phyloP scores from a whole-genome alignment of 2,329 filamentous ascomycete genomes.

The Pestalotiopsis sp. region DNA sequence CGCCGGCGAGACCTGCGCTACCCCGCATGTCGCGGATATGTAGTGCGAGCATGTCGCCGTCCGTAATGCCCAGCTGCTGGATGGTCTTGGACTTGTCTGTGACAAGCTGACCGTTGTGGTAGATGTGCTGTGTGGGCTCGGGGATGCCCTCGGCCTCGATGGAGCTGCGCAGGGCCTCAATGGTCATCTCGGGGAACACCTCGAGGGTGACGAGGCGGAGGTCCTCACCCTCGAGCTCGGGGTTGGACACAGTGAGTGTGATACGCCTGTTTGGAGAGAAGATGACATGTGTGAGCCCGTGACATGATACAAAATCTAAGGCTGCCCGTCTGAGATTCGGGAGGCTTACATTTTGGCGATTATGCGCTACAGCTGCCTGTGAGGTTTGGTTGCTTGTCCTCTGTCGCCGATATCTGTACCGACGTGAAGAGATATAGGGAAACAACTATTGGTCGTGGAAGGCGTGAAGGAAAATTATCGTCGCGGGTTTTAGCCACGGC shows the following conservation, averaged over 20 bases:
- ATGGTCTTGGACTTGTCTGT: constrained; percentile 79
- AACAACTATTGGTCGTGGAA: background rate
- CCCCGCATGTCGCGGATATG: constrained; percentile 68
- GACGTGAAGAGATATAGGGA: background rate
- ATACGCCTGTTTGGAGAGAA: constrained; percentile 59
- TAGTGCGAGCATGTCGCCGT: constrained; percentile 91
- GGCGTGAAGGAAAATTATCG: background rate
- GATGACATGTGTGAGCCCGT: constrained; percentile 7
- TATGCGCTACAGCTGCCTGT: background rate
- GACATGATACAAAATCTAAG: constrained; percentile 4
- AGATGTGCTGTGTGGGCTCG: constrained; percentile 76
- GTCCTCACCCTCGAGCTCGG: constrained; percentile 62
- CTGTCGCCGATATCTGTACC: background rate
- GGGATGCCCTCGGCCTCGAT: constrained; percentile 83
- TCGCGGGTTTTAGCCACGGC: background rate
- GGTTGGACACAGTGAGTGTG: constrained; percentile 72
- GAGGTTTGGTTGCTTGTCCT: background rate
- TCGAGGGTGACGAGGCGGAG: constrained; percentile 66
- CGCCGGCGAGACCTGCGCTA: constrained; percentile 40
- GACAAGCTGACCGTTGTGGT: constrained; percentile 85
- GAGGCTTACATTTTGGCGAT: constrained; percentile 4
- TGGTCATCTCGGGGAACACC: constrained; percentile 69
- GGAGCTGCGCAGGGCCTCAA: constrained; percentile 84
- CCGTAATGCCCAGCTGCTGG: constrained; percentile 75
- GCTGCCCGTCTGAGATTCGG: background rate